Conservation (phyloP, 768 basidiomycete genomes). For the Suillus tomentosus region DNA sequence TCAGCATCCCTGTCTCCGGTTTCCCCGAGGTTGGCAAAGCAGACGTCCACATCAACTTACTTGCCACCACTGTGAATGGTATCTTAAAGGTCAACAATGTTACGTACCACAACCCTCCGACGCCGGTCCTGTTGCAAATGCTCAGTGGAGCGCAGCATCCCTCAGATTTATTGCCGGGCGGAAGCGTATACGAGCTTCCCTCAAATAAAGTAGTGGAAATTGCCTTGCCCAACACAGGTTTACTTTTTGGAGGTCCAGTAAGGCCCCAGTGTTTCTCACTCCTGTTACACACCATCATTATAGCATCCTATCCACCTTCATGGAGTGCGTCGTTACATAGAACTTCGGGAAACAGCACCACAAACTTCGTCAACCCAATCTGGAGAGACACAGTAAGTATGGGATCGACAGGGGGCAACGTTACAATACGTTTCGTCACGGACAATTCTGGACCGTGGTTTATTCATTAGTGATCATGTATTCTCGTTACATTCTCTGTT, state of each 20-base stretch:
- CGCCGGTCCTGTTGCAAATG: constrained; percentile 60
- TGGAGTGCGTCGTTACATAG: constrained; percentile 36
- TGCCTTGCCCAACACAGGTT: constrained; percentile 43
- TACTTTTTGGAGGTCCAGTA: constrained; percentile 31
- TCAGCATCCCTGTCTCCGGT: constrained; percentile 31
- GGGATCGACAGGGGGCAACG: constrained; percentile 41
- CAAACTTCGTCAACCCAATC: constrained; percentile 41
- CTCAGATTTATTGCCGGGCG: constrained; percentile 49
- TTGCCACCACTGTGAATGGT: constrained; percentile 17
- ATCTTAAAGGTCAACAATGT: constrained; percentile 33
- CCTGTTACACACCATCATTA: neutral
- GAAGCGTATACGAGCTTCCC: constrained; percentile 49
- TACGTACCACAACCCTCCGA: constrained; percentile 41
- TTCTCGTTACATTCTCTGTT: neutral
- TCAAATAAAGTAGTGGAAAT: constrained; percentile 50
- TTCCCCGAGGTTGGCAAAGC: constrained; percentile 32
- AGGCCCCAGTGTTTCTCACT: constrained; percentile 11
- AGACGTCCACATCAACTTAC: constrained; percentile 31
- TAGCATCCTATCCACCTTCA: constrained; percentile 45
- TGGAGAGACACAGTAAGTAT: constrained; percentile 37
- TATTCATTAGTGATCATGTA: constrained; percentile 38
- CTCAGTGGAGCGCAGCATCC: constrained; percentile 53
- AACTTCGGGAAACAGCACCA: constrained; percentile 29
- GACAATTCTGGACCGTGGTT: constrained; percentile 70
- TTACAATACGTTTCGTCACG: constrained; percentile 60